These are phyloP conservation scores for Strigomonas culicis DNA, from an alignment of 208 protist genomes.

Conservation along the genomic window DNA sequence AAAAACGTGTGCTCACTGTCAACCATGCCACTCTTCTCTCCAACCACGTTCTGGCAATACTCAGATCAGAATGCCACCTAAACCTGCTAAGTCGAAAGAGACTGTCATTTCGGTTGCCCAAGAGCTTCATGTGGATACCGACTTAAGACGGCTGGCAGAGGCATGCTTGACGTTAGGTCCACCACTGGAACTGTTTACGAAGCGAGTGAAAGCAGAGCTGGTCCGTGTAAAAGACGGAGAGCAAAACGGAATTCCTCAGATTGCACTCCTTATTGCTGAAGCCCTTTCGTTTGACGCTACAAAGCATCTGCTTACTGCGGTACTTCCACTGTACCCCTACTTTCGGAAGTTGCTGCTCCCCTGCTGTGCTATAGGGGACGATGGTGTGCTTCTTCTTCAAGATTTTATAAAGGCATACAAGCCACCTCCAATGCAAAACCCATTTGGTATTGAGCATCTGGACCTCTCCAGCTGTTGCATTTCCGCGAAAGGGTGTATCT, in stretches of 20 bases:
- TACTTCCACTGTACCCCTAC: conserved; percentile 68
- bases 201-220: conserved; percentile 62
- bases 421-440: conserved; percentile 61
- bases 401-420: conserved; percentile 79
- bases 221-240: conserved; percentile 78
- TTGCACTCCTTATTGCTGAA: conserved; percentile 70
- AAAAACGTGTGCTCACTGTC: not conserved
- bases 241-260: conserved; percentile 55
- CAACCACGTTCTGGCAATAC: not conserved
- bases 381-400: conserved; percentile 70
- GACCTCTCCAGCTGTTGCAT: conserved; percentile 79
- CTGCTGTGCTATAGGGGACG: conserved; percentile 66
- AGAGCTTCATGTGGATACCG: conserved; percentile 70
- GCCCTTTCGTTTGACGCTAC: conserved; percentile 40
- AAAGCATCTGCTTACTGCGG: conserved; percentile 45
- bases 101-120: conserved; percentile 44
- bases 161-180: conserved; percentile 46
- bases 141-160: conserved; percentile 65
- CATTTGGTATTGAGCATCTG: conserved; percentile 75
- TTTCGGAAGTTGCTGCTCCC: conserved; percentile 72
- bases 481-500: conserved; percentile 50
- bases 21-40: conserved; percentile 4
- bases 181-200: conserved; percentile 58
- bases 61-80: conserved; percentile 1
- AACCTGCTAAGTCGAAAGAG: conserved; percentile 31